These are phyloP conservation scores for Sarocladiaceae sp. DNA, from an alignment of 2,329 filamentous ascomycete species.

Conservation along the genomic window DNA sequence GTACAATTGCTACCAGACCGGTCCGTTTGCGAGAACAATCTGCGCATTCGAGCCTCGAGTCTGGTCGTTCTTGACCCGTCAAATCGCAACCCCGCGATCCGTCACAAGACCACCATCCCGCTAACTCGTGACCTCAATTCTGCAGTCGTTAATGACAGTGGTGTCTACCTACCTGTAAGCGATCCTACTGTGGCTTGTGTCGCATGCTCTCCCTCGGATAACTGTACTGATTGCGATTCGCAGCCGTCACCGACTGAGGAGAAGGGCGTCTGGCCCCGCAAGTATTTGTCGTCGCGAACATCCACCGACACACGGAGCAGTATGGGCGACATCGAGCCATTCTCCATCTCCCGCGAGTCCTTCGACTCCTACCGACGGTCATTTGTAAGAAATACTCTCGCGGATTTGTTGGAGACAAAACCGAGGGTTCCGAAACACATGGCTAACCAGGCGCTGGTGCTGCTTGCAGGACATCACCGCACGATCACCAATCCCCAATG, in stretches of 20 bases:
- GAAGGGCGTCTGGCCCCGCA: constrained; percentile 70
- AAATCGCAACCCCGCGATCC: constrained; percentile 10
- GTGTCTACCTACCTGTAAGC: constrained; percentile 85
- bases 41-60: neutral
- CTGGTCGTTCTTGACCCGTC: constrained; percentile 10
- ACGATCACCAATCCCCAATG: constrained; percentile 66
- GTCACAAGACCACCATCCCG: constrained; percentile 19
- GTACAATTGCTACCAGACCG: neutral
- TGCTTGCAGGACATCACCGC: constrained; percentile 79
- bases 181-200: neutral
- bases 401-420: neutral
- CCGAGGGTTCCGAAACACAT: neutral
- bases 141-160: constrained; percentile 90
- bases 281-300: constrained; percentile 48
- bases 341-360: constrained; percentile 92
- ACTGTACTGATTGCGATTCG: constrained; percentile 5
- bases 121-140: constrained; percentile 18
- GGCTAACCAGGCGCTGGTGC: constrained; percentile 15
- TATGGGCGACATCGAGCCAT: constrained; percentile 81
- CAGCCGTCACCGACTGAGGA: constrained; percentile 87
- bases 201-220: neutral
- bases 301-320: constrained; percentile 57
- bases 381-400: constrained; percentile 65
- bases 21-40: neutral
- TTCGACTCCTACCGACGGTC: constrained; percentile 96